Evolutionary conservation across 768 basidiomycete species (phyloP), one percentile per base, ranked within the genome.

Genomic region (Mycena kentingensis): DNA sequence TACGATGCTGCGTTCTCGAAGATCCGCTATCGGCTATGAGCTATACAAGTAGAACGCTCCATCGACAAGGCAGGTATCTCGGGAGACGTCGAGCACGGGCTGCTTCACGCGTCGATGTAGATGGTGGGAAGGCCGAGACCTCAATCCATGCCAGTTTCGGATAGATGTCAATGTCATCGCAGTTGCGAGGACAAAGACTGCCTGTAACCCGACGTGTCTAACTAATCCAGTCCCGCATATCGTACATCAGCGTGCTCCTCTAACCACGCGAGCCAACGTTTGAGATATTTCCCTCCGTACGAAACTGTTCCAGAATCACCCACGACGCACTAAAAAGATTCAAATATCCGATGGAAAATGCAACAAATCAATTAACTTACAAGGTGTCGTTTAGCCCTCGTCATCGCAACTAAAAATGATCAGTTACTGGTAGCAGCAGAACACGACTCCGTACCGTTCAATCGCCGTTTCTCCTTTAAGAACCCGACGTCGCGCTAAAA

Each of bases 241-340:
- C 90, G 81, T 16, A 98, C 87, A 65, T 98, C 95, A 19, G 93
- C 94, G 62, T 96, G 84, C 7, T 76, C 76, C 59, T 98, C 96
- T 12, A 98, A 70, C 92, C 93, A 98, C 3, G 75, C 72, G 60
- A 97, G 80, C 97, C 97, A 99, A 54, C 81, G 81, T 67, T 90
- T 92, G 31, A 99, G 70, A 69, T 90, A 98, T 34, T 75, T 64
- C 21, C 90, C 84, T 5, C 96, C 96, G 61, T 95, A 87, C 27
- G 78, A 74, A 3, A 98, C 87, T 0, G 96, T 98, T 2, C 87
- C 88, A 0, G 93, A 95, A 67, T 99, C 97, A 1, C 97, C 97
- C 1, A 99, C 82, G 2, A 99, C 71, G 60, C 93, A 96, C 92
- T 96, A 51, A 42, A 7, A 21, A 13, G 24, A 18, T 32, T 24